Evolutionary conservation across 306 rosid species (phyloP).

Genomic region (Echinosophora koreensis): DNA sequence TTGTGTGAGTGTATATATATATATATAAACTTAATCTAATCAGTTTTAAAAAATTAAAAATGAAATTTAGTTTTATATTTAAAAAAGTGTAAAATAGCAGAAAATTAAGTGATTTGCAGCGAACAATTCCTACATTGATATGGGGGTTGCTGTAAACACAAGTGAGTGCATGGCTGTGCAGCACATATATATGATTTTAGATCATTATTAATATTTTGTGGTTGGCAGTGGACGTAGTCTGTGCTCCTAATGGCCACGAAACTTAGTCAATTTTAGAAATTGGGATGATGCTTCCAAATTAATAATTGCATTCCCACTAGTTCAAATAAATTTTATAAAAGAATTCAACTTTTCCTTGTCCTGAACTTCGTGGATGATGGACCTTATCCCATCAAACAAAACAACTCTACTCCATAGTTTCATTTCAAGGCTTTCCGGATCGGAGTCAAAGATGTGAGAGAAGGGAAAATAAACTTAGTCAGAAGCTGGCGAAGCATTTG

Average conservation of each 20-base stretch:
- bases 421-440: neutral
- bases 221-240: constrained; percentile 24
- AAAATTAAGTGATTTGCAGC: too few species aligned
- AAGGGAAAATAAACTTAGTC: neutral
- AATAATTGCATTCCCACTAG: neutral
- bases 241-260: neutral
- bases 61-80: too few species aligned
- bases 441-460: neutral
- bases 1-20: too few species aligned
- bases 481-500: neutral
- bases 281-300: neutral
- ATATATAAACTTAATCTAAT: too few species aligned
- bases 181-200: neutral
- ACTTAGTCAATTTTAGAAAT: constrained; percentile 24
- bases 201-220: constrained; percentile 17
- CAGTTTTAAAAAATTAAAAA: too few species aligned
- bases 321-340: neutral
- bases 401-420: neutral
- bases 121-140: too few species aligned
- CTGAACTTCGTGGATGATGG: neutral
- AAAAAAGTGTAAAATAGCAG: too few species aligned
- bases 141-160: neutral
- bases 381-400: neutral
- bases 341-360: neutral
- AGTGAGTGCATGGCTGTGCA: neutral